Conservation (phyloP, 1,139 yeast species). For the Yamadazyma songkhlaensis region DNA sequence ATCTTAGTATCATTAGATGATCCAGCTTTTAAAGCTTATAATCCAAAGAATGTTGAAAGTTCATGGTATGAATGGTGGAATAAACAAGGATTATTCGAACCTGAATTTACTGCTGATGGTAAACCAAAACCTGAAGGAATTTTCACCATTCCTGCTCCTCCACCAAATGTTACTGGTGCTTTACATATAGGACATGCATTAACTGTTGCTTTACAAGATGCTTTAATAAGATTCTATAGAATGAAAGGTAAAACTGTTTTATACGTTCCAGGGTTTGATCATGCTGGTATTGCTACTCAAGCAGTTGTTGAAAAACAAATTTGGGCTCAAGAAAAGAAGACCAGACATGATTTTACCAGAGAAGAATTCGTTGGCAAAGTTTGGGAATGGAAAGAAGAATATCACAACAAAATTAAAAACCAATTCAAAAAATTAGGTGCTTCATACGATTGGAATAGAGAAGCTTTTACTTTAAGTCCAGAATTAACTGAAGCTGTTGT, state of each 20-base stretch:
- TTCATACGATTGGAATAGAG: constrained; percentile 93
- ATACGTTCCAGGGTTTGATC: constrained; percentile 96
- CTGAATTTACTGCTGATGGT: constrained; percentile 77
- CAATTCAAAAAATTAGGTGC: constrained; percentile 92
- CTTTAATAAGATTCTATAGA: constrained; percentile 89
- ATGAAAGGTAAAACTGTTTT: constrained; percentile 96
- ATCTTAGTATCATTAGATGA: constrained; percentile 80
- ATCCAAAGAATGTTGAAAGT: constrained; percentile 88
- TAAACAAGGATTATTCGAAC: constrained; percentile 81
- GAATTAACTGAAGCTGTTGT: constrained; percentile 74
- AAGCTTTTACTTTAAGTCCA: constrained; percentile 89
- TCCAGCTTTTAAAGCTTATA: constrained; percentile 91
- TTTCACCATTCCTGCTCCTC: constrained; percentile 95
- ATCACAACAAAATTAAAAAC: constrained; percentile 77
- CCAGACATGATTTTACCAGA: constrained; percentile 95
- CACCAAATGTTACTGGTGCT: constrained; percentile 99
- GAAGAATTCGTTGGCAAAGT: constrained; percentile 84
- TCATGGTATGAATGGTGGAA: constrained; percentile 99
- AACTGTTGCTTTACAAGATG: constrained; percentile 91
- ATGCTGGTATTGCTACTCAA: constrained; percentile 98
- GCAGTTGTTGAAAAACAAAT: constrained; percentile 96
- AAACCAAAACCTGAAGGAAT: constrained; percentile 75
- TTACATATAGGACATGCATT: constrained; percentile 98
- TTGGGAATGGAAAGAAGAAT: constrained; percentile 98
- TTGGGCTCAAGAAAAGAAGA: constrained; percentile 83